A percentile compares a stretch with the other conserved stretches of the same genome.
Conservation (phyloP, 768 basidiomycete genomes). For the Hygrophorus russula region DNA sequence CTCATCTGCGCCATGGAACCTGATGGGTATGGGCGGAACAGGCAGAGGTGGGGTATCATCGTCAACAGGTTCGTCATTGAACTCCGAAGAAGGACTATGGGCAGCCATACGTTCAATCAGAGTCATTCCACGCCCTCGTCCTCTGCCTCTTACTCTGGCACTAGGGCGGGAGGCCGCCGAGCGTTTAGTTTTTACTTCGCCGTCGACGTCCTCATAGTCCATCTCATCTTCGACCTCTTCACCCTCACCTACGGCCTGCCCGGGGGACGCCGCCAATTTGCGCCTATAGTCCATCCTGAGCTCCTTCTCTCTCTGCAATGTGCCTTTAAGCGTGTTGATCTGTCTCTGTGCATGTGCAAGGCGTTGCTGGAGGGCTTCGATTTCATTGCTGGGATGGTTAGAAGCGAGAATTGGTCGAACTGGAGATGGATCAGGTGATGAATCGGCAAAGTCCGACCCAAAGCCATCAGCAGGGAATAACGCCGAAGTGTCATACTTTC, state of each 20-base stretch:
- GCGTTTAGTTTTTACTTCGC: conserved; percentile 25
- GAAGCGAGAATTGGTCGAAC: conserved; percentile 51
- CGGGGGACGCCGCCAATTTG: conserved; percentile 35
- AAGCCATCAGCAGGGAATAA: conserved; percentile 31
- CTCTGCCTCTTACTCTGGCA: conserved; percentile 37
- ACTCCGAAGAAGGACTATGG: conserved; percentile 37
- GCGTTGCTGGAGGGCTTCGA: conserved; percentile 70
- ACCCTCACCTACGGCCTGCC: conserved; percentile 26
- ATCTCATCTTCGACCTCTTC: conserved; percentile 36
- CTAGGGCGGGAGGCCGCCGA: conserved; percentile 47
- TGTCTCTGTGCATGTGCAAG: conserved; percentile 83
- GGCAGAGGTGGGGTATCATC: conserved; percentile 24
- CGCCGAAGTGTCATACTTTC: conserved; percentile 33
- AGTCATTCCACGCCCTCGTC: conserved; percentile 41
- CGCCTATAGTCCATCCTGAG: conserved; percentile 56
- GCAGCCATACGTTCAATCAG: conserved; percentile 55
- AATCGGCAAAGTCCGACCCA: conserved; percentile 33
- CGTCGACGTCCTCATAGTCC: conserved; percentile 35
- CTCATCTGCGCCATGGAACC: conserved; percentile 21
- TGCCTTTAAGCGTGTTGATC: conserved; percentile 70
- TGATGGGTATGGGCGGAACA: conserved; percentile 29
- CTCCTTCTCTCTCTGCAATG: conserved; percentile 76
- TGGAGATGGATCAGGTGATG: conserved; percentile 51
- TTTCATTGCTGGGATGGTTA: conserved; percentile 70
- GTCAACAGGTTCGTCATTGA: conserved; percentile 22